Evolutionary conservation across 768 basidiomycete species (phyloP).

Genomic region (Panellus pusillus): DNA sequence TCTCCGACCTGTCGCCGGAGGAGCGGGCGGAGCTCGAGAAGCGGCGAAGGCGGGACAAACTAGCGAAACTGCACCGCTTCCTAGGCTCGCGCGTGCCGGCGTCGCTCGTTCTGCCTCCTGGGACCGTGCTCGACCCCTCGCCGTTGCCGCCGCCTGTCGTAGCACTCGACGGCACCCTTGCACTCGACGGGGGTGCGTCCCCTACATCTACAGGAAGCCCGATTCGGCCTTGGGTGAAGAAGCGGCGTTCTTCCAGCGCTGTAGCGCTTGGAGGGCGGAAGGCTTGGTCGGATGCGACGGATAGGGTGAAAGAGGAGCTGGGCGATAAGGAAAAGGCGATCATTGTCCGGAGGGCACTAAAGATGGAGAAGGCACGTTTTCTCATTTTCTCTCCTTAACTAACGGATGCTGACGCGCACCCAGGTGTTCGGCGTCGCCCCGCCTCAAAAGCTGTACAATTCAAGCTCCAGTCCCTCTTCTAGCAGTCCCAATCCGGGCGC

Average conservation of each 20-base stretch:
- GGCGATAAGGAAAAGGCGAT: slow-evolving; percentile 73
- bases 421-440: slow-evolving; percentile 84
- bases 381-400: slow-evolving; percentile 1
- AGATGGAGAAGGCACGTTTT: slow-evolving; percentile 79
- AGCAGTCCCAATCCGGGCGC: not conserved
- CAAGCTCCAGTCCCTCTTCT: slow-evolving; percentile 49
- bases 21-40: slow-evolving; percentile 61
- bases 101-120: slow-evolving; percentile 59
- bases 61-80: slow-evolving; percentile 83
- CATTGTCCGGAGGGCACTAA: slow-evolving; percentile 76
- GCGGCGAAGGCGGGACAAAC: slow-evolving; percentile 68
- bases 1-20: slow-evolving; percentile 46
- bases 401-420: not conserved
- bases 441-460: slow-evolving; percentile 77
- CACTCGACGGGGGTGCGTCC: slow-evolving; percentile 13
- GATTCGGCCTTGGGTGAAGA: slow-evolving; percentile 5
- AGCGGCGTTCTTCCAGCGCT: not conserved
- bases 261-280: not conserved
- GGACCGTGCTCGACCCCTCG: slow-evolving; percentile 29
- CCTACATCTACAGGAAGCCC: too few relatives aligned
- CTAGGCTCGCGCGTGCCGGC: slow-evolving; percentile 79
- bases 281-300: slow-evolving; percentile 52
- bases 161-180: slow-evolving; percentile 34
- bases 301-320: slow-evolving; percentile 69
- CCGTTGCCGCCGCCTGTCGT: slow-evolving; percentile 26